Percentiles rank a stretch among this genome's conserved stretches.
phyloP scores from a whole-genome alignment of 225 moss, liverwort and hornwort genomes.

The Asterella californica region DNA sequence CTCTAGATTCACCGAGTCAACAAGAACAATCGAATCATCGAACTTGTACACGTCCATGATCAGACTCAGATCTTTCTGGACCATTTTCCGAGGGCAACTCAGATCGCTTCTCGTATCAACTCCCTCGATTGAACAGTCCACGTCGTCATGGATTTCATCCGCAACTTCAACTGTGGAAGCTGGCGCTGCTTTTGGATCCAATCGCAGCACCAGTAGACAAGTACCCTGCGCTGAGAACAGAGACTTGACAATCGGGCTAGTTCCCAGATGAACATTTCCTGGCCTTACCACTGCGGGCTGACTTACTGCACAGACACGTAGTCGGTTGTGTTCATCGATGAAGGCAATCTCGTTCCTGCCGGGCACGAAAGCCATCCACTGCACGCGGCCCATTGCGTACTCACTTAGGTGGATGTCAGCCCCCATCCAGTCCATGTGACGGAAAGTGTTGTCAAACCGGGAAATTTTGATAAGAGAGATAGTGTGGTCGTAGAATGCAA shows the following conservation, averaged over 20 bases:
- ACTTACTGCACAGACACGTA: constrained; percentile 42
- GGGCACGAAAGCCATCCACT: constrained; percentile 59
- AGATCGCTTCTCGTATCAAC: not conserved
- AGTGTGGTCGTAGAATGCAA: constrained; percentile 34
- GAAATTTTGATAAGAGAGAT: constrained; percentile 14
- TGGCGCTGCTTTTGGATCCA: not conserved
- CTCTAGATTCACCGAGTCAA: not conserved
- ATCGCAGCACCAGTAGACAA: constrained; percentile 41
- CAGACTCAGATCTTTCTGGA: not conserved
- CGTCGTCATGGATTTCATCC: not conserved
- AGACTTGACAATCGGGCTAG: constrained; percentile 25
- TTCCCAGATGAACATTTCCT: constrained; percentile 33
- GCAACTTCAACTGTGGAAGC: not conserved
- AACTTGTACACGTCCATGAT: constrained; percentile 51
- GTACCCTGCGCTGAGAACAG: constrained; percentile 49
- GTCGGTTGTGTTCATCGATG: constrained; percentile 37
- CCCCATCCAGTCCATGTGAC: constrained; percentile 41
- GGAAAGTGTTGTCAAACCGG: constrained; percentile 42
- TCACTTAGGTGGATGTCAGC: constrained; percentile 26
- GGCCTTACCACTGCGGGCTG: constrained; percentile 44
- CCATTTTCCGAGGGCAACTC: too few relatives aligned
- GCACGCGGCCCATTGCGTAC: constrained; percentile 18
- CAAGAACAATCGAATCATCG: constrained; percentile 25
- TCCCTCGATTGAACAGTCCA: not conserved
- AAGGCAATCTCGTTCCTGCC: constrained; percentile 48